phyloP scores from a whole-genome alignment of 179 eudicot genomes.

The Amaranthus tricolor region DNA sequence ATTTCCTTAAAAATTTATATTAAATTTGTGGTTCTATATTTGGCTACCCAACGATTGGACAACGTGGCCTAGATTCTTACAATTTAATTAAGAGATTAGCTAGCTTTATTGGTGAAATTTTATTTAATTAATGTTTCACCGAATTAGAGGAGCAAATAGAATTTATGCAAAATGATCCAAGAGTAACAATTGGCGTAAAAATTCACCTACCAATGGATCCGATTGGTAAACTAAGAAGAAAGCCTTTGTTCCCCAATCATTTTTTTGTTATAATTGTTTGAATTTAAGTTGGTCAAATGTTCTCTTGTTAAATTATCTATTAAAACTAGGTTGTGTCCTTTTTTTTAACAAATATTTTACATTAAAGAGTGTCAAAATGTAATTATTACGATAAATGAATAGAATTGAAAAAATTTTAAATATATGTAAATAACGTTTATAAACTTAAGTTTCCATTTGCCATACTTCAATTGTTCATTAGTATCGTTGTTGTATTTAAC shows the following conservation, averaged over 20 bases:
- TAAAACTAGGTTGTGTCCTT: no score
- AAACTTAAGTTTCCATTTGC: no score
- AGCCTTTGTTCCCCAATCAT: neutral
- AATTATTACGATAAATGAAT: neutral
- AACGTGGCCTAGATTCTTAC: constrained; percentile 28
- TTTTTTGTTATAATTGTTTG: neutral
- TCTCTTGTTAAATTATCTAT: neutral
- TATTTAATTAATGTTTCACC: neutral
- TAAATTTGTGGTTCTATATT: constrained; percentile 12
- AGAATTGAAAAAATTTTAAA: neutral
- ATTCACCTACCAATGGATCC: constrained; percentile 7
- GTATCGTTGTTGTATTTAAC: no score
- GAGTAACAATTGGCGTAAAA: constrained; percentile 20
- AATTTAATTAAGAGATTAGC: neutral
- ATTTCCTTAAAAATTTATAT: neutral
- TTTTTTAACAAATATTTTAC: no score
- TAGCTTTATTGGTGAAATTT: constrained; percentile 8
- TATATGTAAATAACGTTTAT: neutral
- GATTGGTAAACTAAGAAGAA: neutral
- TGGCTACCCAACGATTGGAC: constrained; percentile 21
- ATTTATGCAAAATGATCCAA: neutral
- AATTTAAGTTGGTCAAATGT: neutral
- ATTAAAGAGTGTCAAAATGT: no score
- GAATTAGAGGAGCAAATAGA: constrained; percentile 17
- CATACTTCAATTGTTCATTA: no score